Evolutionary conservation across 139 green algal species (phyloP).

Genomic region (Chlamydomonas incerta): DNA sequence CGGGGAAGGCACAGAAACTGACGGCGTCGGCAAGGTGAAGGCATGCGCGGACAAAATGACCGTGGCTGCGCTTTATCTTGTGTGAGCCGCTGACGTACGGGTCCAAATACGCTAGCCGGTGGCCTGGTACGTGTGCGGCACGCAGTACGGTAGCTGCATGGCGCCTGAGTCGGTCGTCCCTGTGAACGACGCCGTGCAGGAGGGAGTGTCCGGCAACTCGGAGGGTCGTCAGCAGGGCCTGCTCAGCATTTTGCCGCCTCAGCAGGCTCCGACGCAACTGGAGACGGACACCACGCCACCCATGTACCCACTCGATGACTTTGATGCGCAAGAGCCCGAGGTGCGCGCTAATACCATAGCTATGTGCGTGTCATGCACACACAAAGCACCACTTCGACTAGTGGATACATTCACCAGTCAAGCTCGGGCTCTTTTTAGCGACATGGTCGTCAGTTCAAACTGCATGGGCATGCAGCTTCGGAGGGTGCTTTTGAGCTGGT

Average conservation of each 20-base stretch:
- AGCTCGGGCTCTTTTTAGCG: too few relatives aligned
- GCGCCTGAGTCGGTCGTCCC: too few relatives aligned
- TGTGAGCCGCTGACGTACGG: too few relatives aligned
- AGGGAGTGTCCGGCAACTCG: background rate
- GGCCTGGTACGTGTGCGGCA: background rate
- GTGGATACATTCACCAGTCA: too few relatives aligned
- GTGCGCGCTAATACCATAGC: background rate
- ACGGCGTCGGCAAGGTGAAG: background rate
- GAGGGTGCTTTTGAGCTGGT: too few relatives aligned
- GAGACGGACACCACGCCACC: constrained; percentile 10
- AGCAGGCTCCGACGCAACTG: constrained; percentile 1
- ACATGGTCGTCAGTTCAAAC: background rate
- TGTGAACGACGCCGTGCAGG: background rate
- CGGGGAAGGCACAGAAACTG: background rate
- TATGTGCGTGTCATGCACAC: too few relatives aligned
- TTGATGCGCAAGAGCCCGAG: background rate
- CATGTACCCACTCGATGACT: constrained; percentile 18
- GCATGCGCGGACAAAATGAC: background rate
- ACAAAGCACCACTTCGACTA: too few relatives aligned
- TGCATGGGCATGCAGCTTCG: background rate
- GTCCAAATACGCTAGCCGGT: background rate
- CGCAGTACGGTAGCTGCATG: too few relatives aligned
- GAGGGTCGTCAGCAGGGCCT: background rate
- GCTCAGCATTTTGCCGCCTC: constrained; percentile 22
- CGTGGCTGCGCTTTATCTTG: too few relatives aligned